These are phyloP conservation scores for Effrenium voratum DNA, from an alignment of 73 alveolate species.

Conservation along the genomic window DNA sequence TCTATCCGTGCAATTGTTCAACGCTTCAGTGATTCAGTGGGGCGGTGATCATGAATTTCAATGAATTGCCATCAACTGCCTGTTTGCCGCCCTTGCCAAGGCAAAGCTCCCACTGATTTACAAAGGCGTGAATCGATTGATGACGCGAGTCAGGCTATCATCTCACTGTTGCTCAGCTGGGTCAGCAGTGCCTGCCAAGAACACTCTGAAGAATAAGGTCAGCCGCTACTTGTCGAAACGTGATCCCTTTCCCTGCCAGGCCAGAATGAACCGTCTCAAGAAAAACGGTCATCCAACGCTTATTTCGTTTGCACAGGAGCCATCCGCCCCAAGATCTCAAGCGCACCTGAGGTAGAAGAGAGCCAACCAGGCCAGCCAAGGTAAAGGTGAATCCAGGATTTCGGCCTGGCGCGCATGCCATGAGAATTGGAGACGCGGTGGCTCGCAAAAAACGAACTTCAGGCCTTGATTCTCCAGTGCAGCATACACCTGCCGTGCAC, in stretches of 20 bases:
- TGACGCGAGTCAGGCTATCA: conserved; percentile 9
- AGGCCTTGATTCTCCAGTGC: conserved; percentile 69
- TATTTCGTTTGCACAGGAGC: no score
- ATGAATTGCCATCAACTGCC: neutral
- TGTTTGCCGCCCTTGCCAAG: neutral
- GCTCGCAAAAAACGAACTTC: neutral
- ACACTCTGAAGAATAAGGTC: no score
- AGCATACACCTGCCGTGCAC: conserved; percentile 41
- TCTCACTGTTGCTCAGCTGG: conserved; percentile 46
- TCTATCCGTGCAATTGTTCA: neutral
- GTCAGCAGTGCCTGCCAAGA: conserved; percentile 26
- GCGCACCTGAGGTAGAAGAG: conserved; percentile 56
- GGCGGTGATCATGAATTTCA: neutral
- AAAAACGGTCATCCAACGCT: no score
- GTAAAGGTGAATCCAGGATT: conserved; percentile 73
- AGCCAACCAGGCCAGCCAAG: conserved; percentile 59
- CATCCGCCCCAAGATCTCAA: neutral
- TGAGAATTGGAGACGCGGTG: neutral
- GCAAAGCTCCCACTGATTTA: neutral
- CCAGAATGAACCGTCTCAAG: neutral
- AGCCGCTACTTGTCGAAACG: neutral
- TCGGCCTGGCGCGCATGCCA: neutral
- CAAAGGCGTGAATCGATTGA: neutral
- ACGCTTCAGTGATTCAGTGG: neutral
- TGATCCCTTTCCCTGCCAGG: neutral